phyloP scores from a whole-genome alignment of 805 yeast genomes.

The Cyberlindnera euphorbiiphila region DNA sequence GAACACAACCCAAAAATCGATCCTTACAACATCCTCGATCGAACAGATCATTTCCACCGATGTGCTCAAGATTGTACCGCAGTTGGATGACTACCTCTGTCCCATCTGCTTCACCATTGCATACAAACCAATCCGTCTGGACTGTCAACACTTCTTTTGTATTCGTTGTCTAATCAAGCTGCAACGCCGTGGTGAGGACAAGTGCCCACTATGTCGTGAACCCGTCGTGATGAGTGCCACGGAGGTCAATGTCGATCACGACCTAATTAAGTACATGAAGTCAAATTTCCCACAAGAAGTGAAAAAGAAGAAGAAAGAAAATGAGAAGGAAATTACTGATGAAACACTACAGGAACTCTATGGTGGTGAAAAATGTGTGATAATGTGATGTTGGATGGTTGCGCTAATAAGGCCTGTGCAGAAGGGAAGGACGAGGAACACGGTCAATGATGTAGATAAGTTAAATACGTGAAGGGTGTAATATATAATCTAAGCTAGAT shows the following conservation, averaged over 20 bases:
- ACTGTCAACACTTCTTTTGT: constrained; percentile 68
- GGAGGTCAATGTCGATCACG: constrained; percentile 53
- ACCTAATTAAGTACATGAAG: constrained; percentile 50
- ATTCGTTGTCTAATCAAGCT: constrained; percentile 67
- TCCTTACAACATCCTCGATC: constrained; percentile 25
- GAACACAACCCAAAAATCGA: constrained; percentile 21
- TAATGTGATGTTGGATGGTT: constrained; percentile 9
- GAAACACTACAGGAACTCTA: constrained; percentile 34
- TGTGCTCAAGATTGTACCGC: constrained; percentile 59
- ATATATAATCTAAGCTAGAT: no score
- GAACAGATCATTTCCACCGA: constrained; percentile 46
- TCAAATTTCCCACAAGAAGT: constrained; percentile 64
- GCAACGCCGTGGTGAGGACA: constrained; percentile 52
- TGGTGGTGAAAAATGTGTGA: constrained; percentile 18
- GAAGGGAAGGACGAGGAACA: no score
- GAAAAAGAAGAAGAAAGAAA: constrained; percentile 54
- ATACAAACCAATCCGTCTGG: constrained; percentile 62
- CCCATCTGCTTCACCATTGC: constrained; percentile 71
- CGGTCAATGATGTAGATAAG: no score
- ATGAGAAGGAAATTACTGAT: constrained; percentile 43
- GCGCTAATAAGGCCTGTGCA: no score
- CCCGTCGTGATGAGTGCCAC: constrained; percentile 55
- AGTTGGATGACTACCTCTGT: constrained; percentile 70
- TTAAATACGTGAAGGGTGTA: no score
- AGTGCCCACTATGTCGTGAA: constrained; percentile 64